Conservation (phyloP, 345 rosid genomes). For the Erodium maritimum region DNA sequence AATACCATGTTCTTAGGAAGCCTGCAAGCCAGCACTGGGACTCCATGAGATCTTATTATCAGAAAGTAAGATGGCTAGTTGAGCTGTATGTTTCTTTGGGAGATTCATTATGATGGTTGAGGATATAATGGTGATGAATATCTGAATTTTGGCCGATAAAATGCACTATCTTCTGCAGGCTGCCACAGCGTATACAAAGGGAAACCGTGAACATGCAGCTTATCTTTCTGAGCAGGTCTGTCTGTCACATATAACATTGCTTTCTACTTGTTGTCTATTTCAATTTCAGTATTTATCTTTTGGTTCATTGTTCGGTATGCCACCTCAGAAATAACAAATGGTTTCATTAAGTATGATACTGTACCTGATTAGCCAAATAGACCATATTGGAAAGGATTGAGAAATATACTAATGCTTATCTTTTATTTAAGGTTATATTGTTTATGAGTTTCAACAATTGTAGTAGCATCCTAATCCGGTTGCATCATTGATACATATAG, state of each 20-base stretch:
- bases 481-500: too few species aligned
- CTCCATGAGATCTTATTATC: slow-evolving; percentile 43
- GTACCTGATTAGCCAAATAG: background rate
- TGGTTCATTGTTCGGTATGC: background rate
- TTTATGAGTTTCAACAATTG: background rate
- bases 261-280: background rate
- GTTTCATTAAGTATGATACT: background rate
- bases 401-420: background rate
- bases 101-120: background rate
- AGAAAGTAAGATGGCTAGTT: slow-evolving; percentile 36
- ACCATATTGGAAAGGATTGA: background rate
- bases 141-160: slow-evolving; percentile 1
- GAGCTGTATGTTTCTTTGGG: background rate
- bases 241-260: background rate
- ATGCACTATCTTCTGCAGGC: slow-evolving; percentile 39
- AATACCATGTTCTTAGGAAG: slow-evolving; percentile 48
- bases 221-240: slow-evolving; percentile 76
- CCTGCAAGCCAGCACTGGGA: slow-evolving; percentile 63
- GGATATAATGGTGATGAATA: background rate
- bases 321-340: background rate
- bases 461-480: background rate
- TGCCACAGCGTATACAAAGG: slow-evolving; percentile 65
- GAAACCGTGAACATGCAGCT: slow-evolving; percentile 50
- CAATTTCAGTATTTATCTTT: background rate
- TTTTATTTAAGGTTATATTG: background rate